Base-by-base conservation (phyloP, 495 filamentous ascomycete genomes). In the Podospora conica region DNA sequence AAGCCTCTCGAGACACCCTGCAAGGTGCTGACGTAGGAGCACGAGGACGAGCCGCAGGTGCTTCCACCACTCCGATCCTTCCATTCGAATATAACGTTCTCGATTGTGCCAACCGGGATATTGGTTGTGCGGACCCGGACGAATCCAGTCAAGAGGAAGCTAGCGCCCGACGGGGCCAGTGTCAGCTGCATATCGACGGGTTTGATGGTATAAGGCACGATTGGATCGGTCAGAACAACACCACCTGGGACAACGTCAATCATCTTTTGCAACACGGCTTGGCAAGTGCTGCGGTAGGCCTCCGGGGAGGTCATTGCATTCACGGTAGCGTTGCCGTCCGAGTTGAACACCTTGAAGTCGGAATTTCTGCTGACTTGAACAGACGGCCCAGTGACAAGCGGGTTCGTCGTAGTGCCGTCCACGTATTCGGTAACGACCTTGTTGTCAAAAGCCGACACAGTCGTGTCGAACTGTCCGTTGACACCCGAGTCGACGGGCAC, bases 21-120 rank as follows among this genome's bases (percentile, higher is more conserved):
- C 29, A 79, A 63, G 20, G 73, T 77, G 6, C 80, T 76, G 6
- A 73, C 76, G 31, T 82, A 80, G n/a, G 77, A 75, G 62, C 82
- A 82, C 18, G 69, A 71, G 55, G 69, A 58, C 2, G 68, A 77
- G 15, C 79, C 78, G 28, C 80, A 82, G 55, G 93, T 96, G 77
- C 94, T 96, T 3, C 92, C 94, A 71, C 96, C 96, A 75, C 93
- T 93, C 70, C 90, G 90, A 74, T 97, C 96, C 80, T 96, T 96
- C 83, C 97, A 97, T 33, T 95, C 80, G 1, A 87, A 83, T 3
- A 88, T 85, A 68, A 98, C 53, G 55, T 76, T 75, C 33, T 68
- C 61, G 64, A 81, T 74, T 28, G 70, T 68, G 48, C 68, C 69
- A 8, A 57, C 66, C 9, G 74, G 77, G 27, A 77, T 61, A 8